Base-by-base conservation (phyloP, 805 yeast species). In the Kurtzmaniella cleridarum region DNA sequence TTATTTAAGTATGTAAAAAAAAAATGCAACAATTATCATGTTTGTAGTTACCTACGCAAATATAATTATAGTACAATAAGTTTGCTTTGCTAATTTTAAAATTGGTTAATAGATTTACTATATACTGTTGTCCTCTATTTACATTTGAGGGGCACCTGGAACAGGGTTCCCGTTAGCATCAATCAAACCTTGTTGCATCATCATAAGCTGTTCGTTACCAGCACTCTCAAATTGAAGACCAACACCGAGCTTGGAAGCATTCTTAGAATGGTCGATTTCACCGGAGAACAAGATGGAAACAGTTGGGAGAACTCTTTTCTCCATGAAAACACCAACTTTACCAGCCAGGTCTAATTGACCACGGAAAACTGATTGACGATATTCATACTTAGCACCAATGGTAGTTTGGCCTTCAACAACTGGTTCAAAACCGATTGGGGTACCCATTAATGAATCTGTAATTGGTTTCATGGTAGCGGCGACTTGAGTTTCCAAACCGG, bases 141-240 rank as follows among this genome's bases (percentile, higher is more conserved):
- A 70, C 51, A 70, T 55, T 64, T 71, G 79, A 47, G 85, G 85
- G 44, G 85, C 86, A 55, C 87, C 87, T 54, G 84, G 88, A 49
- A 84, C 75, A 55, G 93, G 91, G 73, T 84, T 84, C 57, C 93
- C 95, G 56, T 84, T 80, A 50, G 81, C 84, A 59, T 84, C 95
- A 48, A 81, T 64, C 65, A 84, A 71, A 55, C 91, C 91, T 66
- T 84, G 89, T 71, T 84, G 95, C 88, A 84, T 81, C 82, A 85
- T 76, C 75, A 86, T 80, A 53, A 88, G 77, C 71, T 87, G 93
- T 71, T 90, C 95, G 57, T 85, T 81, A 59, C 97, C 97, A 41
- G 93, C 91, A 49, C 93, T 81, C 74, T 93, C 98, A 50, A 93
- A 82, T 73, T 91, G 96, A 54, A 93, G 74, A 64, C 97, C 98